Conservation (phyloP, 1,284 basidiomycete species). For the Melanopsichium pennsylvanicum region DNA sequence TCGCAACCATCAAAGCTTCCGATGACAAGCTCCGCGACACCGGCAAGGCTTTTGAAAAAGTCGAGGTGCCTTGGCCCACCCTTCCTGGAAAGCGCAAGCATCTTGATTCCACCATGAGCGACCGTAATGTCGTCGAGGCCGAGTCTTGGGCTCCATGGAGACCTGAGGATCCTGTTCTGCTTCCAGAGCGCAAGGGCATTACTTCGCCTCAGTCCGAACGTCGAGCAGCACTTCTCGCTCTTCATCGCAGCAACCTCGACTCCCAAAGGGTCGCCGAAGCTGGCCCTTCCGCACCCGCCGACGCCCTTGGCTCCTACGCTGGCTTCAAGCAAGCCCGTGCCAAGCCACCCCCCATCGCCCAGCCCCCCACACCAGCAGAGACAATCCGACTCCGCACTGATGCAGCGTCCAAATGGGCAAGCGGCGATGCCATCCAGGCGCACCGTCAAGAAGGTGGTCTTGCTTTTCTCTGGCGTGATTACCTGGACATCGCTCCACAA, state of each 20-base stretch:
- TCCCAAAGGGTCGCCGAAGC: constrained; percentile 10
- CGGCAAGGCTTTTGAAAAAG: constrained; percentile 43
- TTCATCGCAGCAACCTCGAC: constrained; percentile 27
- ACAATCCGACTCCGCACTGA: constrained; percentile 33
- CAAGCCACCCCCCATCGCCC: constrained; percentile 58
- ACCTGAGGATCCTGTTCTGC: constrained; percentile 59
- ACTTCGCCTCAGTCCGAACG: constrained; percentile 47
- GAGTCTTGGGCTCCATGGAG: constrained; percentile 62
- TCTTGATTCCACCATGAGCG: constrained; percentile 25
- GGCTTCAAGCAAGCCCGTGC: constrained; percentile 39
- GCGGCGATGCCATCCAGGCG: constrained; percentile 28
- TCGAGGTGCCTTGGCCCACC: constrained; percentile 63
- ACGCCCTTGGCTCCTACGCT: constrained; percentile 48
- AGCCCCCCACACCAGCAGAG: constrained; percentile 58
- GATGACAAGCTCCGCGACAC: constrained; percentile 42
- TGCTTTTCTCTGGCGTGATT: constrained; percentile 59
- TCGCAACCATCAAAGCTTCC: constrained; percentile 51
- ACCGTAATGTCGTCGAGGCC: constrained; percentile 43
- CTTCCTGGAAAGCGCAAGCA: constrained; percentile 32
- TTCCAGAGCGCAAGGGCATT: constrained; percentile 32
- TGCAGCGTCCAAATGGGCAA: constrained; percentile 47
- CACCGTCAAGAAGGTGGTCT: constrained; percentile 53
- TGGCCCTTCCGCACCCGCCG: constrained; percentile 22
- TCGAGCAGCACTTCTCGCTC: constrained; percentile 27
- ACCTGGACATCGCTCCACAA: constrained; percentile 58